These are phyloP conservation scores for Cryptosporidium xiaoi DNA, from an alignment of 169 alveolate species.

Conservation along the genomic window DNA sequence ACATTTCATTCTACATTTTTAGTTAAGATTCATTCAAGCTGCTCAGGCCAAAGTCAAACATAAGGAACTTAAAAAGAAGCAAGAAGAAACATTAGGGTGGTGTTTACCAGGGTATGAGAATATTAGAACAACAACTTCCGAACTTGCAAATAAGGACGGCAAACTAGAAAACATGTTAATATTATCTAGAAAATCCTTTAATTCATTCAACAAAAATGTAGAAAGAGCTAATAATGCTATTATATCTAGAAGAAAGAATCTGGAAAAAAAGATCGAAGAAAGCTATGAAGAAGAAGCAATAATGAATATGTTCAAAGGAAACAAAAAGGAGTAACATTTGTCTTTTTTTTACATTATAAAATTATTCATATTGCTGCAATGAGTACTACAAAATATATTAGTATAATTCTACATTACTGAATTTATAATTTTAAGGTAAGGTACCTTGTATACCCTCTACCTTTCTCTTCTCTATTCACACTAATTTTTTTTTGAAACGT, in stretches of 20 bases:
- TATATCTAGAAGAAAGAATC: conserved; percentile 48
- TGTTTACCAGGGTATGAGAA: conserved; percentile 62
- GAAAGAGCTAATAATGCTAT: conserved; percentile 12
- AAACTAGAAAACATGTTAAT: conserved; percentile 27
- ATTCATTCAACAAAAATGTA: conserved; percentile 20
- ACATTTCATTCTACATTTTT: neutral
- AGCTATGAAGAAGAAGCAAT: conserved; percentile 9
- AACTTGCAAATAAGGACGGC: conserved; percentile 12
- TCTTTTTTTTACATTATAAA: too few species aligned
- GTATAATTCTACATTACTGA: too few species aligned
- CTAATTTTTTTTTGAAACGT: neutral
- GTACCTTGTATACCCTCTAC: too few species aligned
- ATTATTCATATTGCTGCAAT: too few species aligned
- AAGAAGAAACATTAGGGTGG: conserved; percentile 67
- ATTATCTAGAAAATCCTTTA: conserved; percentile 37
- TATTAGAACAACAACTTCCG: conserved; percentile 28
- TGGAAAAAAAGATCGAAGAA: conserved; percentile 4
- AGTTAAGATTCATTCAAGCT: conserved; percentile 72
- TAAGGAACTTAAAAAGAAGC: conserved; percentile 41
- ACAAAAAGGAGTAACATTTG: neutral
- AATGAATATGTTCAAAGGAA: conserved; percentile 32
- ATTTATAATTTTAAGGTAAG: too few species aligned
- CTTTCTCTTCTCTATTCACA: too few species aligned
- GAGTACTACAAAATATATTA: too few species aligned
- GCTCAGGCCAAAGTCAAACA: conserved; percentile 67